Evolutionary conservation across 2,329 filamentous ascomycete genomes (phyloP), one percentile per base, ranked within the genome.

Genomic region (Colletotrichum cuscutae): DNA sequence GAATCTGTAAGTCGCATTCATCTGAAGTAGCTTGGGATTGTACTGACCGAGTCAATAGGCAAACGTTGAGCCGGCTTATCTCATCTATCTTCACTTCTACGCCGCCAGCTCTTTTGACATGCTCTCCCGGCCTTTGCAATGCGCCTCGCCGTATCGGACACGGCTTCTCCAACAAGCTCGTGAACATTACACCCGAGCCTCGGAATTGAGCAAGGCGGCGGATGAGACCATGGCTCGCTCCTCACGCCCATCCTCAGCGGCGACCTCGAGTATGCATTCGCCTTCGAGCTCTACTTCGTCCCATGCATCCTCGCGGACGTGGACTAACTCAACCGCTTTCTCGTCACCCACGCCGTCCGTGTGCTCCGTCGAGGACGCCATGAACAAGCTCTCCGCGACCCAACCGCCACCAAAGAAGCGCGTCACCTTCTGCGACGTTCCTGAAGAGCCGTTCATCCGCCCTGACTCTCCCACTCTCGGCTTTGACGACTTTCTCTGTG

Each of bases 401-500:
- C 52, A 24, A 58, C 65, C 42, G 26, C 74, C 37, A 61, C 77
- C 76, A 46, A 84, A 82, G 78, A 85, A 84, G 77, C 81, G 81
- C 26, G 82, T 85, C 37, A 80, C 80, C 49, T 86, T 84, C 69
- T 77, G 75, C 46, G 79, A 83, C 28, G 75, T 74, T n/a, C 78
- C 77, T 13, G 75, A 81, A 19, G 82, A 88, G 76, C 86, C 87
- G 24, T 81, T 86, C 37, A 84, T 89, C 72, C 87, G 89, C 9
- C 89, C 89, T 0, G 89, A 91, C 76, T 91, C 89, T 4, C 89
- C 89, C 1, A 91, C 89, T 0, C 85, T 91, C 6, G 89, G 89
- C 12, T 86, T 89, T 68, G 87, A 88, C 64, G 86, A 86, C 75
- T 81, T 76, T 76, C 24, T 77, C 72, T 63, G 77, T 76, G 66